phyloP scores from a whole-genome alignment of 2,329 filamentous ascomycete genomes.

The Xylariomycetidae sp. region DNA sequence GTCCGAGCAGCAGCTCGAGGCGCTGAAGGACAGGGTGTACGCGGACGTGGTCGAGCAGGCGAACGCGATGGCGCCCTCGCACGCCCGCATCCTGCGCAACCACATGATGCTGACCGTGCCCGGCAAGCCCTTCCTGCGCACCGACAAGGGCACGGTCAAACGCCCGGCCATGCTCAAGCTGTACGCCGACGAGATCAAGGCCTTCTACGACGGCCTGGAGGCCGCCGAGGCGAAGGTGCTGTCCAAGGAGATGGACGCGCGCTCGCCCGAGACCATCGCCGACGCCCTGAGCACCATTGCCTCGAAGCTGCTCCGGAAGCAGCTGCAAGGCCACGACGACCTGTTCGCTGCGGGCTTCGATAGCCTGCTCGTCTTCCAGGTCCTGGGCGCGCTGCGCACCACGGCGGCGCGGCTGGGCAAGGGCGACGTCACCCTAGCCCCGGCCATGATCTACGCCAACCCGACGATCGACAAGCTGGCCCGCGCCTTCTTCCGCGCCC shows the following conservation, averaged over 20 bases:
- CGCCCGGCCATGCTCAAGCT: conserved; percentile 15
- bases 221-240: conserved; percentile 16
- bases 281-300: conserved; percentile 12
- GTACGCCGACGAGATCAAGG: conserved; percentile 20
- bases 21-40: conserved; percentile 15
- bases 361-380: conserved; percentile 28
- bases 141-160: conserved; percentile 23
- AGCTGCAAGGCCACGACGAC: conserved; percentile 17
- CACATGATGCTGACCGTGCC: conserved; percentile 18
- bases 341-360: conserved; percentile 28
- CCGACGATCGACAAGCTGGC: conserved; percentile 28
- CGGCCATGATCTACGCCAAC: conserved; percentile 32
- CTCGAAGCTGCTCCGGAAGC: conserved; percentile 12
- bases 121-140: conserved; percentile 21
- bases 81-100: conserved; percentile 16
- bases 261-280: conserved; percentile 11
- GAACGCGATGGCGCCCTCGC: conserved; percentile 13
- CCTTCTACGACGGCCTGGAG: conserved; percentile 17
- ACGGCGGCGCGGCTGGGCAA: conserved; percentile 20
- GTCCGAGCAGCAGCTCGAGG: conserved; percentile 8
- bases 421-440: conserved; percentile 24
- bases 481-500: conserved; percentile 22
- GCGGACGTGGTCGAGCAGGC: conserved; percentile 17
- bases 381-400: conserved; percentile 29
- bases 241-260: conserved; percentile 13